Base-by-base conservation (phyloP, 176 grass and related monocot species). In the Bolboschoenus planiculmis region DNA sequence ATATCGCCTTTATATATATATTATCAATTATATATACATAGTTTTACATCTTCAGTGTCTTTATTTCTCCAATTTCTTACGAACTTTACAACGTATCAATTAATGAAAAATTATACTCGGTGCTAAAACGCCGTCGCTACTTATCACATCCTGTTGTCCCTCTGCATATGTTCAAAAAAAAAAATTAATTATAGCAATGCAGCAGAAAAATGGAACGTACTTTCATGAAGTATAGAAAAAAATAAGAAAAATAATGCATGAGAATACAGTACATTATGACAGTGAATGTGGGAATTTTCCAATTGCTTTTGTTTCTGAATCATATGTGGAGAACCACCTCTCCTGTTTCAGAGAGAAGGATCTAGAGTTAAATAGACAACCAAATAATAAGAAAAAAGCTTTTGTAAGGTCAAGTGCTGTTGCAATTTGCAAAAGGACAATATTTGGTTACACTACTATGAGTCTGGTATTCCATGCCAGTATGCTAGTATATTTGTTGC, bases 321-420 rank as follows among this genome's bases (percentile, higher is more conserved):
- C 90, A 77, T 96, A 96, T 15, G 85, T 91, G 7, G 90, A 87
- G 76, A 92, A 56, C 85, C 91, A 62, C 30, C 83, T 91, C 42
- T 88, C 83, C 93, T 92, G 85, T 48, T 53, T 26, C 47, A 75
- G 23, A 59, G 42, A 81, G 51, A 78, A 54, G 8, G 15, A 61
- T 24, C 43, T 13, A 48, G 7, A 61, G 71, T 30, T 30, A 85
- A 55, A 53, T 21, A 83, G 47, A 48, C 0, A 11, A 5, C n/a
- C 21, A 44, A 11, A 74, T 74, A 27, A 74, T 27, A 74, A 26
- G 40, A 18, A 59, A 24, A 53, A 13, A 46, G 6, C 23, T 20
- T 23, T 30, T 30, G 10, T 42, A 4, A 74, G 21, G 21, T 50
- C 23, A 15, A 75, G 9, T 75, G 4, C 21, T 42, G 42, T 18